Base-by-base conservation (phyloP, 169 alveolate genomes). In the Babesia ovis region DNA sequence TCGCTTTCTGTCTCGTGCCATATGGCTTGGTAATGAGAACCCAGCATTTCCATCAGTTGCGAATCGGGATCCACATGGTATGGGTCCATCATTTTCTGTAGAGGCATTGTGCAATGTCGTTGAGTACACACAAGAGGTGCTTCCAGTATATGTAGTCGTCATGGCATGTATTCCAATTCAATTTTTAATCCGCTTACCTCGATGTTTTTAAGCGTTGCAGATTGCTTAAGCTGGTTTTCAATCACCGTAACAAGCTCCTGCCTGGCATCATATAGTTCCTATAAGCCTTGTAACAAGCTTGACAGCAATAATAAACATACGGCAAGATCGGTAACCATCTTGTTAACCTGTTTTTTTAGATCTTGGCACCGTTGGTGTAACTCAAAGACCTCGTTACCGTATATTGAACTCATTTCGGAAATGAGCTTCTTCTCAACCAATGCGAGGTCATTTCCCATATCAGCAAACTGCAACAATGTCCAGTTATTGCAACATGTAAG, bases 391-490 rank as follows among this genome's bases (percentile, higher is more conserved):
- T 76, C 72, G 25, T 46, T 43, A 32, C 72, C 85, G 27, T 66
- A 76, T n/a, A 41, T 53, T 4, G 58, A 12, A n/a, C 68, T 41
- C 42, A 76, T 41, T 25, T 76, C 85, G 31, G 71, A 29, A 46
- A 51, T 55, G n/a, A 76, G 53, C 57, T 76, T 76, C 42, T 53
- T 60, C 53, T 76, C 85, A 1, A 76, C 85, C 45, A 76, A 48
- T 5, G 20, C 54, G 39, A 76, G 23, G 55, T 76, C 85, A 27
- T 76, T 55, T 22, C 64, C 85, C 41, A 76, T 34, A 16, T 43
- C 62, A 22, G 59, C 79, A 68, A 76, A 76, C 85, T 76, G 60
- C 18, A 50, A 6, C 4, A 27, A 8, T 22, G 29, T 56, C 14
- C 14, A 4, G n/a, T 35, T 23, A 23, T 20, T 0, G 6, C 25